Evolutionary conservation across 2,329 filamentous ascomycete species (phyloP), one percentile per base, ranked within the genome.

Genomic region (Sordariomycetes sp.): DNA sequence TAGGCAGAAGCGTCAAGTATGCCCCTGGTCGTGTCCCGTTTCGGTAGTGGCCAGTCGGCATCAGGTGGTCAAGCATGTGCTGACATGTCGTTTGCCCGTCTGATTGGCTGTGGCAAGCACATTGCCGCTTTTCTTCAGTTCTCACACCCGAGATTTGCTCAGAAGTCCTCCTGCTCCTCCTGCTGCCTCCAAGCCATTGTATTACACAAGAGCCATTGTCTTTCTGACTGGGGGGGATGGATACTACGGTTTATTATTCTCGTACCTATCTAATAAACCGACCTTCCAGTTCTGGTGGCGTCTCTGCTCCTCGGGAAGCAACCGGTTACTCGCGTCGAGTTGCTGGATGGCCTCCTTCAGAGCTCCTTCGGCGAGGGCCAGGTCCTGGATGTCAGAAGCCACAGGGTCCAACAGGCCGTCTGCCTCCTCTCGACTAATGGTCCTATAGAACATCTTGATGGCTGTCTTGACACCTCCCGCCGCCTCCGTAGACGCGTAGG

Each of bases 231-330:
- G 3, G 18, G n/a, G 20, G 8, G 22, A 24, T 20, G 20, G 46
- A 46, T 24, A 8, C 20, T 24, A 50, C 22, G 20, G n/a, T 50
- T n/a, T 50, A 50, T 24, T 50, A 22, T 43, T 59, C 43, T 73
- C 69, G 70, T 79, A 85, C 60, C 79, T 73, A 61, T 79, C 76
- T 60, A 90, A 65, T 20, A 90, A 67, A 1, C 84, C 85, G 5
- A 90, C 83, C 28, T 78, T 77, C 86, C 86, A 90, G n/a, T 78
- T 80, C 65, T 81, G 76, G 62, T 88, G 87, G 32, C 64, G 71
- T 59, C 82, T 75, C 60, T 86, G 81, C 10, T 72, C 72, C 0
- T 63, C 66, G 1, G 87, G 86, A 10, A 90, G 66, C 18, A 83
- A 65, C 3, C 61, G 50, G 40, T 76, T 80, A 62, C 79, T 84